A percentile compares a stretch with the other conserved stretches of the same genome.
Conservation (phyloP, 257 asterid species). For the Nyctanthes arbortristis region DNA sequence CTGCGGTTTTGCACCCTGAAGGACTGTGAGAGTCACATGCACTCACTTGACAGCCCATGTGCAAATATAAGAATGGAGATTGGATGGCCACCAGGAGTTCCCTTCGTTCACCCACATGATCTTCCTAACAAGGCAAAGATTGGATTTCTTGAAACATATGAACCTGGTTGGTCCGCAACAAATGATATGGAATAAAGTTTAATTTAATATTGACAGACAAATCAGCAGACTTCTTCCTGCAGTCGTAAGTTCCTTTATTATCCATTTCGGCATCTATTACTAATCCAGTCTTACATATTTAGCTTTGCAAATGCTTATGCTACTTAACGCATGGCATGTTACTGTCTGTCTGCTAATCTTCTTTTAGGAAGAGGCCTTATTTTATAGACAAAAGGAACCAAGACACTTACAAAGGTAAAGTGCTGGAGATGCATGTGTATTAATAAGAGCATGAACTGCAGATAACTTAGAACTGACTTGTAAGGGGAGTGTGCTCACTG, state of each 20-base stretch:
- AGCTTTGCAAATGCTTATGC: neutral
- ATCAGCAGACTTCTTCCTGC: conserved; percentile 37
- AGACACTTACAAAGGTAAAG: neutral
- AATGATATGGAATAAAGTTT: conserved; percentile 73
- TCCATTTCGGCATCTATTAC: conserved; percentile 4
- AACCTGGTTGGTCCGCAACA: conserved; percentile 95
- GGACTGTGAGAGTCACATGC: conserved; percentile 93
- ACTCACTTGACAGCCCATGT: conserved; percentile 84
- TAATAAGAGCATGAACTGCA: neutral
- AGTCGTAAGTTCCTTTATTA: conserved; percentile 33
- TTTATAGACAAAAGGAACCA: conserved; percentile 5
- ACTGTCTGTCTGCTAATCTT: neutral
- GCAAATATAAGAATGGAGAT: conserved; percentile 83
- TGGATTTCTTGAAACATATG: conserved; percentile 95
- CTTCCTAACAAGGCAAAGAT: conserved; percentile 99
- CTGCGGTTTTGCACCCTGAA: conserved; percentile 89
- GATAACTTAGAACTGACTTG: neutral
- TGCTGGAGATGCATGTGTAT: neutral
- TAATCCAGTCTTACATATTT: neutral
- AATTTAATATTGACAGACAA: conserved; percentile 37
- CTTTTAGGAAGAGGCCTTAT: neutral
- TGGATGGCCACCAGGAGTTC: conserved; percentile 98
- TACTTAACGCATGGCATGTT: neutral
- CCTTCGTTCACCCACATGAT: conserved; percentile 99
- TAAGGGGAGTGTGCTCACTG: neutral